Evolutionary conservation across 768 basidiomycete species (phyloP), one percentile per base, ranked within the genome.

Genomic region (Phlebiopsis flavidoalba): DNA sequence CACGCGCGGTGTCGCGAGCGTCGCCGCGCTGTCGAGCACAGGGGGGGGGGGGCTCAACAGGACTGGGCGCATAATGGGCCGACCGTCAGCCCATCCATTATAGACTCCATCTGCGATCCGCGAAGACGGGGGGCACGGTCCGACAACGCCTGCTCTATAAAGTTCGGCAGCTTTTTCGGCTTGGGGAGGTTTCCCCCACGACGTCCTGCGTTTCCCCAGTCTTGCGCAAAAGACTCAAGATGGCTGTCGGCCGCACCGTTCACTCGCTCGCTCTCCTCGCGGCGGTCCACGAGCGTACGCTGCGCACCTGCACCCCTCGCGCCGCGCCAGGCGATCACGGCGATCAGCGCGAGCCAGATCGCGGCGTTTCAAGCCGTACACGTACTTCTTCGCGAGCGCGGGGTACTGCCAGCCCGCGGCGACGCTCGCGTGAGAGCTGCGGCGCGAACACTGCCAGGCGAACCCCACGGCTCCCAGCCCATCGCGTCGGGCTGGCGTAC

Each of bases 401-500:
- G 74, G 68, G 21, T 74, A 75, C 60, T 75, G 74, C 63, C 3
- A 61, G 7, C 63, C 73, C 17, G 63, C 69, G 4, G 60, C 58
- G 24, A 73, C 71, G 10, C 36, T 49, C 12, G 37, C 62, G 5
- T 74, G 74, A n/a, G 74, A 64, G 8, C 31, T 75, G 74, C 47
- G 73, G 74, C 0, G 57, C 72, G 63, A 67, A 80, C n/a, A n/a
- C 65, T 84, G 82, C 64, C 49, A 75, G 0, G 81, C 79, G 3
- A 83, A 79, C 65, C 69, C 79, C 5, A n/a, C n/a, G 60, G 63
- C n/a, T 85, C 85, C 61, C 54, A 73, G 31, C 80, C 82, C 0
- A 69, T 78, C 24, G 81, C 78, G 2, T 73, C 78, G 10, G 82
- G 82, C 10, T n/a, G 83, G 82, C 5, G 69, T n/a, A 83, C 53